phyloP scores from a whole-genome alignment of 2,329 filamentous ascomycete genomes.

The Xylogone sp. region DNA sequence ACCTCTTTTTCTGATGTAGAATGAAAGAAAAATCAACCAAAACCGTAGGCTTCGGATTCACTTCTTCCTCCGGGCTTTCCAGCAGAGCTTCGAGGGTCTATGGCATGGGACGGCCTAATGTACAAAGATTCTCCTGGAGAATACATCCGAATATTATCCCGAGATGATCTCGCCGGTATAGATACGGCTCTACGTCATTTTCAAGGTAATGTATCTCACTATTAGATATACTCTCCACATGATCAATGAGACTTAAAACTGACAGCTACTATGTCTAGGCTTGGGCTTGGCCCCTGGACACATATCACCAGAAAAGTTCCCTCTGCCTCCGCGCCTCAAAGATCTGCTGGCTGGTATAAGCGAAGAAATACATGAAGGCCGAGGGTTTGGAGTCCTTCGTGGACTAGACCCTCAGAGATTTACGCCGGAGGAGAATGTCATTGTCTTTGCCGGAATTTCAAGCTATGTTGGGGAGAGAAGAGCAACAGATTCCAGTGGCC shows the following conservation, averaged over 20 bases:
- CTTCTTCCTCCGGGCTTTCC: conserved; percentile 7
- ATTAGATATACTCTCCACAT: neutral
- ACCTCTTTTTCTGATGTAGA: no score
- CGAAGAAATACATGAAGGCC: conserved; percentile 31
- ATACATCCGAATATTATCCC: conserved; percentile 46
- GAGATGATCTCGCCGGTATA: conserved; percentile 46
- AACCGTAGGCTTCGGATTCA: conserved; percentile 22
- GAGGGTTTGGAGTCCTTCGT: conserved; percentile 36
- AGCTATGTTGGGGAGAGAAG: conserved; percentile 30
- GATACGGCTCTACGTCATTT: conserved; percentile 34
- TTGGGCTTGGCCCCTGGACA: conserved; percentile 29
- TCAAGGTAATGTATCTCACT: conserved; percentile 22
- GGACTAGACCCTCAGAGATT: conserved; percentile 33
- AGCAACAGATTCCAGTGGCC: neutral
- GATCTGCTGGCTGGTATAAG: conserved; percentile 25
- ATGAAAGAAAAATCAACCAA: no score
- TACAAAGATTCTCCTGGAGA: no score
- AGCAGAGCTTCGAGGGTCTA: no score
- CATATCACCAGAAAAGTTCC: conserved; percentile 40
- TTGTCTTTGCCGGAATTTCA: conserved; percentile 37
- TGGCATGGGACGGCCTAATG: no score
- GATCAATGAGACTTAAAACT: no score
- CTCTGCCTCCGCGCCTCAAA: conserved; percentile 30
- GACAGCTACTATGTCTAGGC: no score
- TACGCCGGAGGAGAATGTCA: conserved; percentile 29